These are phyloP conservation scores for Phaseolus coccineus DNA, from an alignment of 331 rosid species.

Conservation along the genomic window DNA sequence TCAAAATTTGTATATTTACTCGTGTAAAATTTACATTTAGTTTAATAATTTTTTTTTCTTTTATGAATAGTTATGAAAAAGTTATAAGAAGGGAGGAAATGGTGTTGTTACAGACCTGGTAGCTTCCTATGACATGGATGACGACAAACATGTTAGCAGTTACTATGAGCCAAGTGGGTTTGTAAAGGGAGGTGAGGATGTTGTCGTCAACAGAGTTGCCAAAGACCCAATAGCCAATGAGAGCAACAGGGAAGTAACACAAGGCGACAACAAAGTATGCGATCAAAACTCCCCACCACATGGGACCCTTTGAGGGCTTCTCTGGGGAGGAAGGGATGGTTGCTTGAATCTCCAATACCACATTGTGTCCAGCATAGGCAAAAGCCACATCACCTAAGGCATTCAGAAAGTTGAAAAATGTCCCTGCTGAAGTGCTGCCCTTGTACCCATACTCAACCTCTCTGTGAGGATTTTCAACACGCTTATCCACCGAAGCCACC, in stretches of 20 bases:
- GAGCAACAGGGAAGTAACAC: constrained; percentile 96
- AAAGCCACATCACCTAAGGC: constrained; percentile 85
- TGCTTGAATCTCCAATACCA: constrained; percentile 90
- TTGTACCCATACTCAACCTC: constrained; percentile 63
- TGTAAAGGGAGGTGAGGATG: constrained; percentile 69
- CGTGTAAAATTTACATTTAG: too few species aligned
- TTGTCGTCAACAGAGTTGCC: constrained; percentile 71
- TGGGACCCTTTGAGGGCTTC: constrained; percentile 86
- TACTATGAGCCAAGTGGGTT: constrained; percentile 84
- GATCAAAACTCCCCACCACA: constrained; percentile 78
- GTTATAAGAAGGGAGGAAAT: too few species aligned
- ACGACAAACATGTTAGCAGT: constrained; percentile 88
- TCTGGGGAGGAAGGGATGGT: constrained; percentile 86
- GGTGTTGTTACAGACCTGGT: constrained; percentile 54
- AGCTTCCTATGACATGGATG: constrained; percentile 74
- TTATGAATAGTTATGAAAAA: too few species aligned
- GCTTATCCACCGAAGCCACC: constrained; percentile 64
- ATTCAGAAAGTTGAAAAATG: constrained; percentile 61
- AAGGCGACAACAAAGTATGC: constrained; percentile 79
- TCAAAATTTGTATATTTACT: too few species aligned
- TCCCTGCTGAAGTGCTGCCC: constrained; percentile 58
- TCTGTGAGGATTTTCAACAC: constrained; percentile 43
- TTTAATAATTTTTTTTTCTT: too few species aligned
- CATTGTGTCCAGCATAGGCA: constrained; percentile 93
- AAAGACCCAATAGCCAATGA: constrained; percentile 74